These are phyloP conservation scores for Geoglossum glabrum DNA, from an alignment of 495 filamentous ascomycete genomes.

Conservation along the genomic window DNA sequence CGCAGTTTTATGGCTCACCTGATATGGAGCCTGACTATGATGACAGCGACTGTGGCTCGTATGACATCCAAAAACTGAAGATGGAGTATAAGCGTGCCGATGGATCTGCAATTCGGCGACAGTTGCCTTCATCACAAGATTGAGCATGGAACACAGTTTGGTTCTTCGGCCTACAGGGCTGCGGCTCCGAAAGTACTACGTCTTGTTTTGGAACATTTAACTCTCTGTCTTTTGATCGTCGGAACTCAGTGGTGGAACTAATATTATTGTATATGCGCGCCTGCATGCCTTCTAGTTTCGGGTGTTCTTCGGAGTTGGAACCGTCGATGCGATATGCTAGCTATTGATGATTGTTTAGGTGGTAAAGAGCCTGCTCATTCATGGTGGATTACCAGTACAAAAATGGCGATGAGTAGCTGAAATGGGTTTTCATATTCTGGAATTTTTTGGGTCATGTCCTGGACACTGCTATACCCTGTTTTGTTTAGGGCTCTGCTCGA, in stretches of 20 bases:
- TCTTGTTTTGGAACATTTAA: neutral
- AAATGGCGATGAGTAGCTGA: neutral
- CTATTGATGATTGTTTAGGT: neutral
- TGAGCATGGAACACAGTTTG: neutral
- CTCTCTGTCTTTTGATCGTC: neutral
- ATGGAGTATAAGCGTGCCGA: conserved; percentile 32
- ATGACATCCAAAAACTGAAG: conserved; percentile 1
- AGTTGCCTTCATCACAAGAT: conserved; percentile 1
- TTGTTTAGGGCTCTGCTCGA: neutral
- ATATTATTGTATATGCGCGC: neutral
- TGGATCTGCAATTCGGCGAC: conserved; percentile 9
- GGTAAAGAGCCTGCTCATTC: neutral
- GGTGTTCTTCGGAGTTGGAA: neutral
- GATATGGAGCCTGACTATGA: conserved; percentile 18
- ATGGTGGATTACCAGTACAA: neutral
- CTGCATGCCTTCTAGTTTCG: neutral
- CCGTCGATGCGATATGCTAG: neutral
- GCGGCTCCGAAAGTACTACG: neutral
- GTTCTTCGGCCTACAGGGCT: neutral
- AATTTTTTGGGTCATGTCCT: neutral
- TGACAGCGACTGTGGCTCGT: conserved; percentile 14
- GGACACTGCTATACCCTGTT: neutral
- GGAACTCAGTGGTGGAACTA: neutral
- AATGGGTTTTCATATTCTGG: neutral
- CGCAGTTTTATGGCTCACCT: conserved; percentile 8